A percentile compares a stretch with the other conserved stretches of the same genome.
phyloP scores from a whole-genome alignment of 805 yeast species.

The Yamadazyma phyllophila region DNA sequence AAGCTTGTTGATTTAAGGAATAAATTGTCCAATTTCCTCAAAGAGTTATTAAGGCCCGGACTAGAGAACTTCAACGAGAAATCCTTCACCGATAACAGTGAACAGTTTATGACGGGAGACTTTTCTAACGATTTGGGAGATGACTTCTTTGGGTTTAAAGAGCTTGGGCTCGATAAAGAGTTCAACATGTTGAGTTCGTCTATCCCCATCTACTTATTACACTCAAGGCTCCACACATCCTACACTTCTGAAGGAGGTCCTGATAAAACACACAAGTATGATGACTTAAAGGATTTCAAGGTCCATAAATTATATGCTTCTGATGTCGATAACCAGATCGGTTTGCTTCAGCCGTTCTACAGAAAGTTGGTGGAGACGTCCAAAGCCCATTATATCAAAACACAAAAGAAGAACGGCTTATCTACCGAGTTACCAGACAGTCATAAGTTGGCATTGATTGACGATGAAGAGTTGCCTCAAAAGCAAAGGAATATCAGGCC shows the following conservation, averaged over 20 bases:
- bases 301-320: conserved; percentile 52
- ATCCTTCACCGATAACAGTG: conserved; percentile 85
- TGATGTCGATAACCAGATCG: conserved; percentile 54
- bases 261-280: conserved; percentile 54
- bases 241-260: conserved; percentile 42
- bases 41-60: conserved; percentile 79
- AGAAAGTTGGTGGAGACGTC: conserved; percentile 39
- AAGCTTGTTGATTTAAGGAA: conserved; percentile 67
- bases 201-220: conserved; percentile 86
- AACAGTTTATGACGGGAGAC: conserved; percentile 92
- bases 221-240: conserved; percentile 67
- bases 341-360: conserved; percentile 56
- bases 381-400: conserved; percentile 40
- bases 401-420: conserved; percentile 41
- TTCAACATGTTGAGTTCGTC: conserved; percentile 79
- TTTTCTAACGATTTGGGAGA: conserved; percentile 93
- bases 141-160: conserved; percentile 96
- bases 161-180: conserved; percentile 89
- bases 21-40: conserved; percentile 69
- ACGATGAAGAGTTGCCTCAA: conserved; percentile 82
- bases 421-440: conserved; percentile 40
- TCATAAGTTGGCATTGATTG: conserved; percentile 44
- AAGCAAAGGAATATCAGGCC: conserved; percentile 74
- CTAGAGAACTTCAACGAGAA: conserved; percentile 70
- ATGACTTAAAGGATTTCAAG: conserved; percentile 59